Percentiles rank a stretch among this genome's conserved stretches.
phyloP scores from a whole-genome alignment of 73 alveolate genomes.

The Paramecium caudatum region DNA sequence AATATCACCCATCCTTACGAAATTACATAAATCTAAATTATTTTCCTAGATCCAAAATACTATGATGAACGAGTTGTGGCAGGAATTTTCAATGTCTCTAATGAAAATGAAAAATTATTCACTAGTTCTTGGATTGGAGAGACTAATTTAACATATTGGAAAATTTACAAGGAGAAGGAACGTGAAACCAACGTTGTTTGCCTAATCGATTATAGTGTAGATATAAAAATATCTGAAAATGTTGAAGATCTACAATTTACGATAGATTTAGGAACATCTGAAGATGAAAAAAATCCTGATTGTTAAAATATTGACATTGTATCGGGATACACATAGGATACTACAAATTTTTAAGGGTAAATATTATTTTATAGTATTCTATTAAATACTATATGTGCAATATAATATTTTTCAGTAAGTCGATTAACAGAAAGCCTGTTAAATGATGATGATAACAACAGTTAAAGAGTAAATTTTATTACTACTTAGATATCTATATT shows the following conservation, averaged over 20 bases:
- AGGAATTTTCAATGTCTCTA: not conserved
- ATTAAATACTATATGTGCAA: conserved; percentile 24
- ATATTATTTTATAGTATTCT: not conserved
- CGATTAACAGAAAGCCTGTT: not conserved
- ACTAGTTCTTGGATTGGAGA: conserved; percentile 11
- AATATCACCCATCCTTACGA: not conserved
- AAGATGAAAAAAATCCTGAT: too few relatives aligned
- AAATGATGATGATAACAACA: not conserved
- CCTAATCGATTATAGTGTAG: not conserved
- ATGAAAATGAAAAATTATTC: conserved; percentile 8
- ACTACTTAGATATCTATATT: not conserved
- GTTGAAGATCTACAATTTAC: too few relatives aligned
- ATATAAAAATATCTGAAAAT: too few relatives aligned
- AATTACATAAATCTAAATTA: not conserved
- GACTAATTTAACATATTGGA: not conserved
- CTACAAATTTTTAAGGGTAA: not conserved
- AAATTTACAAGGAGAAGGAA: not conserved
- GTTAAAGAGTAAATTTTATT: conserved; percentile 9
- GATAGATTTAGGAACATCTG: too few relatives aligned
- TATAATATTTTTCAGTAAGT: conserved; percentile 22
- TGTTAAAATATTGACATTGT: too few relatives aligned
- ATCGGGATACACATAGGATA: too few relatives aligned
- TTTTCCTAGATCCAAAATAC: conserved; percentile 43
- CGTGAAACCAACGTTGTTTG: not conserved
- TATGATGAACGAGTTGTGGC: not conserved